A percentile compares a stretch with the other conserved stretches of the same genome.
Evolutionary conservation across 176 grass and related monocot genomes (phyloP).

Genomic region (Stipa capillata): DNA sequence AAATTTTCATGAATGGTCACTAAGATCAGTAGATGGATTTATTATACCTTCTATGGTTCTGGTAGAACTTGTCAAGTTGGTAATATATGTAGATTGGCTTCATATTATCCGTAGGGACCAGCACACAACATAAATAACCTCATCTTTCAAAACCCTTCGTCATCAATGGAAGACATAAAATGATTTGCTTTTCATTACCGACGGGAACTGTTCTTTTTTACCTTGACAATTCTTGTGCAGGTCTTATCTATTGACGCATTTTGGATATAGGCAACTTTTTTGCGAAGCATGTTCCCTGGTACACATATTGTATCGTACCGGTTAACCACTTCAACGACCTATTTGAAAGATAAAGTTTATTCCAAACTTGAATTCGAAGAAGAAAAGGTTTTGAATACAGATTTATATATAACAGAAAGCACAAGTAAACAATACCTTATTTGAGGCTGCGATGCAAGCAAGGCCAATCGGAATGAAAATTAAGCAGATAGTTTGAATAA

Average conservation of each 20-base stretch:
- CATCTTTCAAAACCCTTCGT: not conserved
- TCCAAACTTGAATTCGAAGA: not conserved
- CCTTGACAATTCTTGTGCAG: conserved; percentile 50
- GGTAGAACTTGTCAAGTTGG: conserved; percentile 66
- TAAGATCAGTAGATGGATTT: too few species aligned
- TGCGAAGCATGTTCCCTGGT: conserved; percentile 35
- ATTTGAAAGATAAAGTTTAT: not conserved
- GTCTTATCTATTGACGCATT: conserved; percentile 39
- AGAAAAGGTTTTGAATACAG: not conserved
- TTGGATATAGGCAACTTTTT: conserved; percentile 59
- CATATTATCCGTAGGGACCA: conserved; percentile 54
- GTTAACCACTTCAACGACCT: conserved; percentile 63
- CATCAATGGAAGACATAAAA: not conserved
- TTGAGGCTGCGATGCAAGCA: conserved; percentile 18
- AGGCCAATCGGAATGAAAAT: conserved; percentile 29
- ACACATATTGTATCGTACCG: conserved; percentile 56
- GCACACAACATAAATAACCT: not conserved
- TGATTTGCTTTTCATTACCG: not conserved
- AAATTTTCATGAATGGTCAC: too few species aligned
- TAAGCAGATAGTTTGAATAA: conserved; percentile 25
- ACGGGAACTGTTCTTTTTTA: not conserved
- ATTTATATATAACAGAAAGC: not conserved
- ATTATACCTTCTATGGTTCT: conserved; percentile 83
- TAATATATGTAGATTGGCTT: conserved; percentile 67
- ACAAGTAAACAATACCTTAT: conserved; percentile 26